Conservation (phyloP, 169 alveolate genomes). For the Plasmodium knowlesi region DNA sequence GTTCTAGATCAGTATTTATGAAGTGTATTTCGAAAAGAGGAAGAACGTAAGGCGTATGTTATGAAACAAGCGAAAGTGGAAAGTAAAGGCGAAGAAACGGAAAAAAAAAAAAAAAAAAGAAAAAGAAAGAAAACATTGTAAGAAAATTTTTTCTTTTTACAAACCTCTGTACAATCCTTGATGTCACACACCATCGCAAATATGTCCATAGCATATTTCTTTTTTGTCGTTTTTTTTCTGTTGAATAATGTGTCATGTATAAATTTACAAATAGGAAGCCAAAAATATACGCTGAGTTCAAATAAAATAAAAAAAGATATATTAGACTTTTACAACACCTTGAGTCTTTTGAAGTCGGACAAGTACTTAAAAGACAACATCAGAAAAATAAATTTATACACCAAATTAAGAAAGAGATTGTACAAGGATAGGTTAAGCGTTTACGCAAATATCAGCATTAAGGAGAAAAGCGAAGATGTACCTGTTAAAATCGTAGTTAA, state of each 20-base stretch:
- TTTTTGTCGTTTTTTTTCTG: conserved; percentile 48
- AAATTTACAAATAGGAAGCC: conserved; percentile 74
- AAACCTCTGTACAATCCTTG: neutral
- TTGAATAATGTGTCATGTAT: conserved; percentile 59
- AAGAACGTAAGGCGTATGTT: conserved; percentile 6
- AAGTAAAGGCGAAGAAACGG: neutral
- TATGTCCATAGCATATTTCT: conserved; percentile 42
- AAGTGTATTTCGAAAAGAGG: conserved; percentile 9
- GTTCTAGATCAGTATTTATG: conserved; percentile 30
- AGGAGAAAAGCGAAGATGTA: conserved; percentile 65
- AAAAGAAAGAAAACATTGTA: neutral
- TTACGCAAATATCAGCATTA: conserved; percentile 66
- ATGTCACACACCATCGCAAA: conserved; percentile 15
- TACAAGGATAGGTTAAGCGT: conserved; percentile 66
- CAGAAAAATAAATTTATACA: conserved; percentile 60
- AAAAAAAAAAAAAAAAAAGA: neutral
- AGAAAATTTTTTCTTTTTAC: conserved; percentile 2
- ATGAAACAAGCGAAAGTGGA: conserved; percentile 12
- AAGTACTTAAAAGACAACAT: conserved; percentile 64
- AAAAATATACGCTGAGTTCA: conserved; percentile 45
- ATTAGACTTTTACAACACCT: conserved; percentile 49
- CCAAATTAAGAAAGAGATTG: conserved; percentile 62
- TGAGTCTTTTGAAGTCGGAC: conserved; percentile 58
- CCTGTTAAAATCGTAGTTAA: conserved; percentile 51
- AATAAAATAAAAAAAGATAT: conserved; percentile 63